Evolutionary conservation across 2,329 filamentous ascomycete genomes (phyloP).

Genomic region (Neocucurbitaria cava): DNA sequence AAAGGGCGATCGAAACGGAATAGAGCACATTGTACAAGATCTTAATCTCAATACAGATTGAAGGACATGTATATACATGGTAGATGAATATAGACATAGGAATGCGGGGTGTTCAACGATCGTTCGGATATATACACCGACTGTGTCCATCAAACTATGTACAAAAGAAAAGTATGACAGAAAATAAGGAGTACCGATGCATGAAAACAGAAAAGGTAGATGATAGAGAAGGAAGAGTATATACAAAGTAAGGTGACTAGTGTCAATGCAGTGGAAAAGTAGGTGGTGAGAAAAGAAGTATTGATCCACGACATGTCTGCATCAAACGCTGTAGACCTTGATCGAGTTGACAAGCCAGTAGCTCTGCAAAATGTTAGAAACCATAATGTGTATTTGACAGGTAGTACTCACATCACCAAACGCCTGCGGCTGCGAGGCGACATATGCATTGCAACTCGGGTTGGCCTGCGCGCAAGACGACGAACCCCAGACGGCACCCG

Average conservation of each 20-base stretch:
- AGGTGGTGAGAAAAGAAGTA: too few relatives aligned
- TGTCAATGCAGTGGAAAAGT: too few relatives aligned
- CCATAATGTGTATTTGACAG: rapidly evolving
- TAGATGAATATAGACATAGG: background rate
- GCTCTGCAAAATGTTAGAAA: slow-evolving; percentile 26
- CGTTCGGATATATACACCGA: background rate
- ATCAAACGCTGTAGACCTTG: slow-evolving; percentile 47
- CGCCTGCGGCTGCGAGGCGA: slow-evolving; percentile 46
- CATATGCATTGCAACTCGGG: slow-evolving; percentile 47
- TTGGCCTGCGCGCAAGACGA: slow-evolving; percentile 38
- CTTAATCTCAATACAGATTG: background rate
- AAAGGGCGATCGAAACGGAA: slow-evolving; percentile 19
- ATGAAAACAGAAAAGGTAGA: too few relatives aligned
- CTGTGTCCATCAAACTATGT: too few relatives aligned
- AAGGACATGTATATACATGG: background rate
- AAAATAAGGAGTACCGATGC: too few relatives aligned
- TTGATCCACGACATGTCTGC: background rate
- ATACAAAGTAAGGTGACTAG: too few relatives aligned
- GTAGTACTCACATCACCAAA: slow-evolving; percentile 43
- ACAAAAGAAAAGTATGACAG: too few relatives aligned
- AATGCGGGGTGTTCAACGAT: background rate
- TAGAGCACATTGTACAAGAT: too few relatives aligned
- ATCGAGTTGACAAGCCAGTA: slow-evolving; percentile 51
- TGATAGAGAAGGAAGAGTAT: too few relatives aligned
- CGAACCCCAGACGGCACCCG: slow-evolving; percentile 54